A percentile compares a stretch with the other conserved stretches of the same genome.
Evolutionary conservation across 2,329 filamentous ascomycete genomes (phyloP).

Genomic region (Pestalotiopsis sp.): DNA sequence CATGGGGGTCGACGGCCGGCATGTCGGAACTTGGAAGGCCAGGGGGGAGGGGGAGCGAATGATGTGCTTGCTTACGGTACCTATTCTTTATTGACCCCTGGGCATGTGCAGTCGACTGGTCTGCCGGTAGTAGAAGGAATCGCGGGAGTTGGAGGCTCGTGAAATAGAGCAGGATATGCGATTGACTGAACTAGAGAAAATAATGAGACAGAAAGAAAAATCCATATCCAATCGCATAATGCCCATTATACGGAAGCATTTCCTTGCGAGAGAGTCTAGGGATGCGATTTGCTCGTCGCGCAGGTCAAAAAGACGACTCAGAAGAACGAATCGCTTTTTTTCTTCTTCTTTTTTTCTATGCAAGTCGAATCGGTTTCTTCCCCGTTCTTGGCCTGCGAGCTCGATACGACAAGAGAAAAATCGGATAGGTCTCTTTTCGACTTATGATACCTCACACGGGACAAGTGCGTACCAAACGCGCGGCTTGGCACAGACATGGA

Average conservation of each 20-base stretch:
- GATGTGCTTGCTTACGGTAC: neutral
- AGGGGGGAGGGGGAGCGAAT: neutral
- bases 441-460: neutral
- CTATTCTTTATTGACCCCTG: neutral
- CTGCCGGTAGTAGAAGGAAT: neutral
- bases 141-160: neutral
- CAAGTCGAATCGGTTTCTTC: neutral
- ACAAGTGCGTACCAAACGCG: neutral
- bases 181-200: neutral
- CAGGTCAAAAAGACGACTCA: neutral
- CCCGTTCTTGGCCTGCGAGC: neutral
- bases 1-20: neutral
- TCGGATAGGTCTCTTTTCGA: neutral
- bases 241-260: neutral
- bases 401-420: neutral
- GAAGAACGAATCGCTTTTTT: neutral
- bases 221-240: neutral
- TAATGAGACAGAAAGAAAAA: neutral
- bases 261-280: neutral
- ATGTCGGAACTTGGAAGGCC: neutral
- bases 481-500: neutral
- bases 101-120: neutral
- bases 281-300: neutral
- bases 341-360: too few species aligned
- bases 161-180: neutral